Conservation (phyloP, 1,284 basidiomycete genomes). For the Ceratobasidium sp. region DNA sequence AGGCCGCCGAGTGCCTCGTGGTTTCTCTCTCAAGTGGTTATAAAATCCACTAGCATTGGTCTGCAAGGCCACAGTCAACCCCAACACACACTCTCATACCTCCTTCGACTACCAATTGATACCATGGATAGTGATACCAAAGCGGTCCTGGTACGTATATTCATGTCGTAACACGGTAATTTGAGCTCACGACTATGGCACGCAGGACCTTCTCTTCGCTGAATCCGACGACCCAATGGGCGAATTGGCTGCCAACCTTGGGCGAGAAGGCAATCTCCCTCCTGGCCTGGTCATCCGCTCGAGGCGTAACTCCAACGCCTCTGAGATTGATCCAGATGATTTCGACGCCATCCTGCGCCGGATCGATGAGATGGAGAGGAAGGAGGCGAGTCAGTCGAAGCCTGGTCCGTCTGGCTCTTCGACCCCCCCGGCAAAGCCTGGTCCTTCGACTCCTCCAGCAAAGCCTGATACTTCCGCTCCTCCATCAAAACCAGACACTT, state of each 20-base stretch:
- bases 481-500: too few relatives aligned
- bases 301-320: background rate
- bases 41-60: too few relatives aligned
- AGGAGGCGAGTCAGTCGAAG: background rate
- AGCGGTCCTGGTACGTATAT: slow-evolving; percentile 11
- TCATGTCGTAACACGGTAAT: background rate
- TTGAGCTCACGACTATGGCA: background rate
- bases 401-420: background rate
- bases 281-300: background rate
- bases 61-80: background rate
- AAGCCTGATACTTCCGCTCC: background rate
- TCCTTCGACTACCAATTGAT: background rate
- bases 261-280: background rate
- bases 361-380: slow-evolving; percentile 8
- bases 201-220: slow-evolving; percentile 1
- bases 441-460: background rate
- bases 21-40: too few relatives aligned
- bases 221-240: slow-evolving; percentile 14
- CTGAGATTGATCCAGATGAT: background rate
- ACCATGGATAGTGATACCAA: slow-evolving; percentile 25
- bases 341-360: slow-evolving; percentile 1
- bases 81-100: background rate
- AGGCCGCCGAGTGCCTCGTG: too few relatives aligned
- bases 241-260: slow-evolving; percentile 12
- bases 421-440: background rate